Evolutionary conservation across 2,329 filamentous ascomycete genomes (phyloP), one percentile per base, ranked within the genome.

Genomic region (Beauveria australis): DNA sequence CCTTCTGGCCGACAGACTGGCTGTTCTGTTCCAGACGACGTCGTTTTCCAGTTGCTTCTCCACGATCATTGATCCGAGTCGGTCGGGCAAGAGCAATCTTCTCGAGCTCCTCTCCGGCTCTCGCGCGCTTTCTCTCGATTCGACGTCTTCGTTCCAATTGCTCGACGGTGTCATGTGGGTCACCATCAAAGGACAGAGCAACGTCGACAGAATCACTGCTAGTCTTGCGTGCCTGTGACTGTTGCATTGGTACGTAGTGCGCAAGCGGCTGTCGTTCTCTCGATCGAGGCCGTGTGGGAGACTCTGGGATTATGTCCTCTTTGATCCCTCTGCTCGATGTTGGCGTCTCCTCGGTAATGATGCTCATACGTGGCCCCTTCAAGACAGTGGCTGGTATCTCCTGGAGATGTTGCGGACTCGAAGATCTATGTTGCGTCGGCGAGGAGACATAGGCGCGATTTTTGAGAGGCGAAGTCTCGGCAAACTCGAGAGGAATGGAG

Each of bases 401-500:
- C n/a, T 71, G 66, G 1, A 72, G 61, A 18, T 66, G 68, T 22
- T 64, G 67, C 0, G 79, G 78, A 54, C 78, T 81, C 7, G 79
- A 79, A 0, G 73, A 72, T 26, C 68, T 70, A 7, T 71, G 66
- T 43, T 71, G 69, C 12, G 75, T 73, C 3, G 80, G 78, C 0
- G 78, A 81, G 0, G 78, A 78, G 33, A 77, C 74, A 54, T 80
- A 73, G 18, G 75, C 75, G 28, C 78, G 75, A 41, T 78, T 73
- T 66, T 81, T 82, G 1, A 82, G 67, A 0, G 81, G 81, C 1
- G 81, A 84, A 0, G 72, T 73, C 63, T 74, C 71, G 2, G 74
- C 67, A 2, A 72, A 69, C 48, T 78, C 79, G 0, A 80, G 75
- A 2, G 80, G 81, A 4, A 79, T 77, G 1, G 74, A 71, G 55